phyloP scores from a whole-genome alignment of 1,284 basidiomycete species.

The Dichomitus squalens region DNA sequence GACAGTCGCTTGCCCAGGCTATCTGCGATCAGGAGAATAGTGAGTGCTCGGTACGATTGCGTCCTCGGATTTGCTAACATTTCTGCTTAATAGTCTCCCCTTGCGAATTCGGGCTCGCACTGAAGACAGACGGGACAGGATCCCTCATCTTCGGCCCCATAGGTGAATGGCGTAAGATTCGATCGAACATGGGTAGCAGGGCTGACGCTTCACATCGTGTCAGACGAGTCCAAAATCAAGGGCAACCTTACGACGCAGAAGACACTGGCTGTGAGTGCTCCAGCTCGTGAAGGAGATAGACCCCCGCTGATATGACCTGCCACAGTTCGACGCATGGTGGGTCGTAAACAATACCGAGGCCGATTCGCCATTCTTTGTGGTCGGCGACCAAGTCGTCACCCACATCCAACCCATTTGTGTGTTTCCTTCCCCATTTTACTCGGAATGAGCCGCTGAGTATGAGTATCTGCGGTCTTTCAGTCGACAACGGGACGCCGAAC shows the following conservation, averaged over 20 bases:
- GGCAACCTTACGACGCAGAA: constrained; percentile 9
- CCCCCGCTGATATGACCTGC: too few species aligned
- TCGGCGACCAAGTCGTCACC: constrained; percentile 11
- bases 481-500: constrained; percentile 20
- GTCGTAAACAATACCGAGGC: constrained; percentile 11
- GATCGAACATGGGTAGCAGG: too few species aligned
- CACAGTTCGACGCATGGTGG: constrained; percentile 11
- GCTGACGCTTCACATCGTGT: not conserved
- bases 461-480: not conserved
- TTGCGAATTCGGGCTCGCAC: constrained; percentile 9
- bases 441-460: too few species aligned
- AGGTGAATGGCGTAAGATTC: too few species aligned
- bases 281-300: too few species aligned
- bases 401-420: constrained; percentile 9
- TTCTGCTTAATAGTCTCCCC: constrained; percentile 6
- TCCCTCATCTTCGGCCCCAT: constrained; percentile 10
- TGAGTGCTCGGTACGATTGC: not conserved
- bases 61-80: not conserved
- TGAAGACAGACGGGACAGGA: constrained; percentile 3
- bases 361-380: constrained; percentile 7
- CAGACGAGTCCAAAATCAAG: constrained; percentile 8
- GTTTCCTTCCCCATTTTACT: not conserved
- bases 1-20: constrained; percentile 11
- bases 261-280: not conserved
- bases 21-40: constrained; percentile 10